Evolutionary conservation across 192 early-diverging fungal species (phyloP).

Genomic region (Coemansia interrupta): DNA sequence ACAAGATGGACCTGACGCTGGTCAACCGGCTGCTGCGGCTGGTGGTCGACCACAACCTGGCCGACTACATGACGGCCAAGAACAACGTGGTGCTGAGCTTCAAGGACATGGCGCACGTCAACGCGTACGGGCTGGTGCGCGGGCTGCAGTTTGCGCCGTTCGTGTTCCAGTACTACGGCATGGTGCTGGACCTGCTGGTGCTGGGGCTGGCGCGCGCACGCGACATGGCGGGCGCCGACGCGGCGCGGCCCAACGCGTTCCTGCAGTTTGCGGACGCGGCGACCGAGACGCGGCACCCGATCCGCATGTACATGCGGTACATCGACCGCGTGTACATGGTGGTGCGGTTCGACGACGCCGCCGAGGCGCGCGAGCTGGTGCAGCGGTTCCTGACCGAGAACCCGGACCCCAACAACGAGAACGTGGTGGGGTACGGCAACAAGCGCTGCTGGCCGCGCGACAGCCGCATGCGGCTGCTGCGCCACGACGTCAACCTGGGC

Average conservation of each 20-base stretch:
- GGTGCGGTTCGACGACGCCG: constrained; percentile 83
- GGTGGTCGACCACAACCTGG: constrained; percentile 98
- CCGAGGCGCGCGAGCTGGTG: constrained; percentile 91
- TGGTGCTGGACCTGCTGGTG: constrained; percentile 91
- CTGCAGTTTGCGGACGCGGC: constrained; percentile 89
- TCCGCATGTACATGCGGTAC: constrained; percentile 92
- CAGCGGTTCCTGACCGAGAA: constrained; percentile 96
- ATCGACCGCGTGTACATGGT: constrained; percentile 92
- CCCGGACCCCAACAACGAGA: constrained; percentile 98
- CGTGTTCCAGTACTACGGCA: constrained; percentile 98
- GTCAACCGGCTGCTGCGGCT: constrained; percentile 89
- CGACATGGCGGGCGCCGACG: constrained; percentile 90
- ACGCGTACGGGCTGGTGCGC: constrained; percentile 93
- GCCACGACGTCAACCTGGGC: constrained; percentile 96
- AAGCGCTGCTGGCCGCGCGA: constrained; percentile 99
- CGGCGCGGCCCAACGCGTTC: constrained; percentile 91
- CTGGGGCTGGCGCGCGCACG: constrained; percentile 90
- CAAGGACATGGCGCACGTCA: constrained; percentile 99
- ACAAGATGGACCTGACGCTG: constrained; percentile 96
- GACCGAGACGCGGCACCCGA: constrained; percentile 93
- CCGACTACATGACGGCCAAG: constrained; percentile 99
- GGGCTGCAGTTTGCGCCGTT: constrained; percentile 98
- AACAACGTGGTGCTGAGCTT: constrained; percentile 97
- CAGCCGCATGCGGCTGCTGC: constrained; percentile 98
- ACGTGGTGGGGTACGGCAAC: constrained; percentile 97